phyloP scores from a whole-genome alignment of 2,329 filamentous ascomycete species.

The Dactylellina parvicollis region DNA sequence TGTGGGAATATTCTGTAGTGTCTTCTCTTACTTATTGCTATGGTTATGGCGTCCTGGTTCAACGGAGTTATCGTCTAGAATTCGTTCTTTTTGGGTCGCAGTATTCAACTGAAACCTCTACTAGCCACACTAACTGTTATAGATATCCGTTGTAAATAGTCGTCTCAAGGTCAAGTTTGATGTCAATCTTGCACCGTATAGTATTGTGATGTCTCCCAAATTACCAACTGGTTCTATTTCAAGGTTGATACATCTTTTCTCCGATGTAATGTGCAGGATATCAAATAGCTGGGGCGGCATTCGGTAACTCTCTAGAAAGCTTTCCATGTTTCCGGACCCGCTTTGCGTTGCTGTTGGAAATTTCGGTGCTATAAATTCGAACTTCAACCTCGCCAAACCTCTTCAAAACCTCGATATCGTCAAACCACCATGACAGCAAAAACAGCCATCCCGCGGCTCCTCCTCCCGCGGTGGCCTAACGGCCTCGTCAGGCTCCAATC shows the following conservation, averaged over 20 bases:
- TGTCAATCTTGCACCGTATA: too few species aligned
- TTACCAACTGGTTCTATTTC: too few species aligned
- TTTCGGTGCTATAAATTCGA: conserved; percentile 43
- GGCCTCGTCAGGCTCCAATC: conserved; percentile 33
- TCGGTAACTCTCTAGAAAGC: neutral
- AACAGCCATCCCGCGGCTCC: conserved; percentile 34
- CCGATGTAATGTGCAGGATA: too few species aligned
- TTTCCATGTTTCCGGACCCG: conserved; percentile 5
- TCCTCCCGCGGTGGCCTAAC: conserved; percentile 48
- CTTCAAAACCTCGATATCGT: neutral
- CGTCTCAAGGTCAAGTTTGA: too few species aligned
- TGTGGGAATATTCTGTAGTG: neutral
- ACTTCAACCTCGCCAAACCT: conserved; percentile 21
- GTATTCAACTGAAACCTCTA: too few species aligned
- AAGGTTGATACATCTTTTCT: too few species aligned
- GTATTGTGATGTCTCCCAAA: too few species aligned
- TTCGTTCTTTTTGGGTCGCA: neutral
- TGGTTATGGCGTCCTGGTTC: neutral
- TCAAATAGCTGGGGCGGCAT: neutral
- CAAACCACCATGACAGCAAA: conserved; percentile 34
- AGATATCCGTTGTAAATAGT: too few species aligned
- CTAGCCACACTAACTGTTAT: too few species aligned
- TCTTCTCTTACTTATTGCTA: neutral
- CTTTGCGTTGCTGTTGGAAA: conserved; percentile 48
- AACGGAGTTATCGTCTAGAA: neutral